Base-by-base conservation (phyloP, 257 asterid species). In the Jacaranda mimosifolia region DNA sequence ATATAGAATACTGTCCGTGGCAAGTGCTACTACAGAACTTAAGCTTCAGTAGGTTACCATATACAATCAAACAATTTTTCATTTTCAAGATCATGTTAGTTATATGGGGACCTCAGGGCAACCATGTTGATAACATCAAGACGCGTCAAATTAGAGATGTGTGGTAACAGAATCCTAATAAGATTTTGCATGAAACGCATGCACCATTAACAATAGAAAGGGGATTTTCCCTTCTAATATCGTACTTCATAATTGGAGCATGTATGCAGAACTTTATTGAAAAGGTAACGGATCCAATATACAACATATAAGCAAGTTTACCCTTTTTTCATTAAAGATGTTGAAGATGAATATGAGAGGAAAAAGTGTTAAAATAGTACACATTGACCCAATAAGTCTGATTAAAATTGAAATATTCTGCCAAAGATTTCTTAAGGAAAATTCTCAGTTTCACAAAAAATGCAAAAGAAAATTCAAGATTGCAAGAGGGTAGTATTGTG, bases 321-420 rank as follows among this genome's bases (percentile, higher is more conserved):
- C 26, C 15, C 1, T 4, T 38, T 36, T 35, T n/a, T 9, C 4
- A 7, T 70, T 53, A 19, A 4, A 0, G 9, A 18, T 12, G 38
- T 42, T 9, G 26, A 17, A 71, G 52, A 71, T 52, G 17, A 40
- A 48, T 3, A 68, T 3, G 3, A 11, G 9, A 55, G 18, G 56
- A 38, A 36, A 38, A 57, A 17, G 1, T 26, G 51, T 11, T 11
- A 12, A 18, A 10, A 39, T 1, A 48, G 17, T 1, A 35, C 3
- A 5, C 11, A 52, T 46, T 18, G 45, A 53, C 19, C 69, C 58
- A 55, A 55, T n/a, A 14, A 18, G n/a, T 63, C 52, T 12, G n/a
- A 26, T 26, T 49, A 56, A 78, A 17, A 62, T 59, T 39, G 49
- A 56, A 13, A 79, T 36, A 48, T 38, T 40, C 15, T 66, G 71